Base-by-base conservation (phyloP, 1,284 basidiomycete genomes). In the Volvariella volvacea region DNA sequence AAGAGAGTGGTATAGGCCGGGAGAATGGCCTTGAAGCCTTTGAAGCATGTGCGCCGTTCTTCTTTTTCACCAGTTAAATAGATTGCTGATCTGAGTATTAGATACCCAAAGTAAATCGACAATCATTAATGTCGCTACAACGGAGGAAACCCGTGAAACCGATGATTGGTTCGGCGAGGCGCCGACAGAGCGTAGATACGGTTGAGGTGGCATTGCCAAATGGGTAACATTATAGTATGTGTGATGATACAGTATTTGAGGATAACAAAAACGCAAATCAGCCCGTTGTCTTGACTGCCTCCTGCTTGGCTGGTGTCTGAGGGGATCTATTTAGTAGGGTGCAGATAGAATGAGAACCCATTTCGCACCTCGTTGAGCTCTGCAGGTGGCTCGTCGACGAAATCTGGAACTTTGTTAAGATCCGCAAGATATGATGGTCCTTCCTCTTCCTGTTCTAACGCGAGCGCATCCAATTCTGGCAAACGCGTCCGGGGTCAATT, bases 381-480 rank as follows among this genome's bases (percentile, higher is more conserved):
- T n/a, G 80, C 64, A 17, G 92, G 92, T 21, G 87, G 68, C 47
- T 92, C 83, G 58, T 96, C 92, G 14, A 94, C 70, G 61, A 95
- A 93, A 61, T 95, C 92, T 39, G 93, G 93, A 22, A 80, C 79
- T 57, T 88, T 88, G 61, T 83, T 87, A 42, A 92, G 68, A 59
- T 93, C 91, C 20, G 82, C 69, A 2, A 96, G 72, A 65, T 96
- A 96, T 2, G 88, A 89, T 1, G 88, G 68, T 1, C 85, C 85
- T 57, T 92, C 92, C 45, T 92, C 90, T 54, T 94, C 92, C 44
- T 79, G 86, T 53, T 96, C 93, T 40, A 93, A 66, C 16, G 82
- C 83, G 22, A 96, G 69, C 1, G 92, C 92, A 52, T 95, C 92
- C 15, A 96, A 73, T 67, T 96, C 92, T 94, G 57, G 8, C 42